Percentiles rank a stretch among this genome's conserved stretches.
These are phyloP conservation scores for Termitomyces sp. DNA, from an alignment of 768 basidiomycete species.

Conservation along the genomic window DNA sequence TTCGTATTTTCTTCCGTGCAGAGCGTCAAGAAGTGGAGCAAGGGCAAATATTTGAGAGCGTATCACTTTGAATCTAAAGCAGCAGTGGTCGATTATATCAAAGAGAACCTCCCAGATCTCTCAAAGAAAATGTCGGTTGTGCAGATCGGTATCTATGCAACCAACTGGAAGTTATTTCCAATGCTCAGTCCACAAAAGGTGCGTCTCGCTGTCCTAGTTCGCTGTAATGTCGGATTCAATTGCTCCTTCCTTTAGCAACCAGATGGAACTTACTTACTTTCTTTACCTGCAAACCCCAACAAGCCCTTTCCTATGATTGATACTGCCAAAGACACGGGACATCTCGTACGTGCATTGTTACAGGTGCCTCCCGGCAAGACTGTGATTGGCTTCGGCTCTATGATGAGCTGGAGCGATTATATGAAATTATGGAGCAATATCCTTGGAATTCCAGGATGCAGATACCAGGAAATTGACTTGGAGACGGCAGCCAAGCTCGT, in stretches of 20 bases:
- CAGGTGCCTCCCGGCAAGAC: constrained; percentile 1
- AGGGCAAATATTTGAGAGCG: neutral
- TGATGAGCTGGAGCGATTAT: constrained; percentile 6
- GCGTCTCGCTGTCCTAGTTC: neutral
- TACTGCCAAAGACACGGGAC: neutral
- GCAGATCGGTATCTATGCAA: neutral
- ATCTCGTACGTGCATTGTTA: constrained; percentile 3
- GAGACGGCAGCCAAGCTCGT: neutral
- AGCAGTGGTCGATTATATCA: constrained; percentile 1
- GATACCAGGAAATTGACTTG: neutral
- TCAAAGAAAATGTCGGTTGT: constrained; percentile 4
- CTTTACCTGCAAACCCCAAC: neutral
- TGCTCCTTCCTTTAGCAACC: neutral
- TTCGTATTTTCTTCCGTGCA: neutral
- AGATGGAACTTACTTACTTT: constrained; percentile 1
- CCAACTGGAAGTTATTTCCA: constrained; percentile 1
- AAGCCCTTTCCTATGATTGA: constrained; percentile 5
- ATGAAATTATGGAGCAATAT: constrained; percentile 3
- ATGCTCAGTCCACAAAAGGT: constrained; percentile 1
- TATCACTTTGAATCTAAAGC: constrained; percentile 6
- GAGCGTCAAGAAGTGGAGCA: neutral
- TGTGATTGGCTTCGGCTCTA: constrained; percentile 5
- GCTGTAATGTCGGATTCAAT: too few species aligned
- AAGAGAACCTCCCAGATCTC: neutral
- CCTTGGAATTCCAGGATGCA: neutral